Conservation (phyloP, 129 eudicot genomes). For the Arctium lappa region DNA sequence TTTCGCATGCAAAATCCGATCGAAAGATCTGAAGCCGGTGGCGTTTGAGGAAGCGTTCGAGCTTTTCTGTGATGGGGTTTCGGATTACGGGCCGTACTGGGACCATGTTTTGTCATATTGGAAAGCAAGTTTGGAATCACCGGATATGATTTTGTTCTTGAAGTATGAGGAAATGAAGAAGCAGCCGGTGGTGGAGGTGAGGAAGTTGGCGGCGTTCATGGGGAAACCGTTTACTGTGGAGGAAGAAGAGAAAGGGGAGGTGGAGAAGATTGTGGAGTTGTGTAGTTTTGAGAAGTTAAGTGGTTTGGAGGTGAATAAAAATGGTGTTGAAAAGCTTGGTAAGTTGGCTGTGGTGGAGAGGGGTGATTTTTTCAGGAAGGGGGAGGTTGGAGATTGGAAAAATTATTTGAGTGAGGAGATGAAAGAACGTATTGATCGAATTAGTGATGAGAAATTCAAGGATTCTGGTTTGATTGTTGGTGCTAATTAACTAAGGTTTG, state of each 20-base stretch:
- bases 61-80: constrained; percentile 27
- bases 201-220: constrained; percentile 38
- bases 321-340: too few relatives aligned
- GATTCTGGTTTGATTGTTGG: too few relatives aligned
- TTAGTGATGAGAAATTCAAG: too few relatives aligned
- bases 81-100: constrained; percentile 37
- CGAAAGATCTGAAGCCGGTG: not conserved
- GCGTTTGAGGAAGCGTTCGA: constrained; percentile 23
- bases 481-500: too few relatives aligned
- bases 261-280: not conserved
- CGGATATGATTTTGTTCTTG: constrained; percentile 27
- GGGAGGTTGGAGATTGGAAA: too few relatives aligned
- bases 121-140: constrained; percentile 36
- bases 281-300: too few relatives aligned
- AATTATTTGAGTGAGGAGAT: too few relatives aligned
- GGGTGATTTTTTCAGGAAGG: too few relatives aligned
- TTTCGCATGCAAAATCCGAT: not conserved
- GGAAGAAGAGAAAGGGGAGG: constrained; percentile 7
- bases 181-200: constrained; percentile 15
- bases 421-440: too few relatives aligned
- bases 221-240: constrained; percentile 16
- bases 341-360: too few relatives aligned
- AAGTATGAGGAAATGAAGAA: constrained; percentile 44
- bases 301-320: too few relatives aligned
- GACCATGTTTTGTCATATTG: constrained; percentile 41